Evolutionary conservation across 768 basidiomycete species (phyloP), one percentile per base, ranked within the genome.

Genomic region (Tremella yokohamensis): DNA sequence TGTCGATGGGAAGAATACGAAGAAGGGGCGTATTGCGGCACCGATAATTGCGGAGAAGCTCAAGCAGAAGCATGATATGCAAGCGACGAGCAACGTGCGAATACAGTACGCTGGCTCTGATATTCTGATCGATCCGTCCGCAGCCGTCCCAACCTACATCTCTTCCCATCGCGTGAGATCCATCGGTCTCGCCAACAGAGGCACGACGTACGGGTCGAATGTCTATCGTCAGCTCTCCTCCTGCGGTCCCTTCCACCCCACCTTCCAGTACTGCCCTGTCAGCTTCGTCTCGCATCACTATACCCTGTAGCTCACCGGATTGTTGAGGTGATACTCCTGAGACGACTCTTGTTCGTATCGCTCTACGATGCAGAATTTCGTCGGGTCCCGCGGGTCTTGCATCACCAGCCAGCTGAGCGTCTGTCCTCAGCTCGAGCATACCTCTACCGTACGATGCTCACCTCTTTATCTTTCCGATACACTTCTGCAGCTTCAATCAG

Each of bases 321-420:
- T 75, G 56, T 68, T 64, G 29, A 73, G 63, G 58, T 73, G 75
- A 58, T 76, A 76, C 57, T 75, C 57, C 65, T 77, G 76, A 18
- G 75, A 76, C 1, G 69, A 72, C 58, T 77, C 76, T 52, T 75
- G 68, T 56, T 69, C 68, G 61, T 77, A 77, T 60, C 76, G 56
- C 69, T 78, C 77, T 2, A 76, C 72, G 54, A 77, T 76, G 40
- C 70, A 72, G 64, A 77, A 77, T 54, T 77, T 77, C 50, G 75
- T 74, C 26, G 61, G 57, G 49, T 77, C 75, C 66, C 73, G 74
- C 40, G 71, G 74, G 57, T 78, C 77, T 58, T 76, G 75, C 77
- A 78, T 78, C 65, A 78, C 77, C 58, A 70, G 57, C 77, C 76
- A 76, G 57, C 74, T 73, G 44, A 78, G 51, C 2, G 75, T 76